Base-by-base conservation (phyloP, 2,329 filamentous ascomycete genomes). In the Zarea fungicola region DNA sequence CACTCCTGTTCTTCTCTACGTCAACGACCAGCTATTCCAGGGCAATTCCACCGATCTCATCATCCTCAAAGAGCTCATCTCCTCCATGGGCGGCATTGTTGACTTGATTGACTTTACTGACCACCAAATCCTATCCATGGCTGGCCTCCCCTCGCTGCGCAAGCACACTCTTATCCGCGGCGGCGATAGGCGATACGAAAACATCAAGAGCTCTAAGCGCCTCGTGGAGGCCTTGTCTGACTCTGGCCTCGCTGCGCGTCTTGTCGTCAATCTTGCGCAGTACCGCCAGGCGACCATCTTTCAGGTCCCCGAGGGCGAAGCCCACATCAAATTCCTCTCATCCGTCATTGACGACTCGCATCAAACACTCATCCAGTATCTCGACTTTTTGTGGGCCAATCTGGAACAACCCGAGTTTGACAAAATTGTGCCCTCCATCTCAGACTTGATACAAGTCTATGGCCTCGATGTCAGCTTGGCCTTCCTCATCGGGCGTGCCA, bases 301-400 rank as follows among this genome's bases (percentile, higher is more conserved):
- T 67, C 83, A 83, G 34, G 71, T 85, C 1, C 78, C 85, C 6
- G 82, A 89, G 29, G 74, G 77, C 21, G 81, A 86, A 50, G 84
- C 87, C 0, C 90, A 95, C 53, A 83, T 96, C 63, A 99, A 99
- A 65, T 84, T 91, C 36, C 71, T 97, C 11, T 87, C 89, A 3
- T 89, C 89, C 44, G 84, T 96, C 55, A 80, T 95, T 45, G 93
- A 99, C 62, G 91, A 96, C 63, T 85, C 95, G 18, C 89, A 96
- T 56, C 81, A 87, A 52, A 85, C 91, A 8, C 76, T 97, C 21
- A 79, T 83, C 21, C 91, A 96, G 60, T 99, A 95, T 61, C 76
- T 97, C 16, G 93, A 97, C 59, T 78, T 96, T 6, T 76, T 99
- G 26, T 86, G 87, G 62, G 87, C 81, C 62, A 95, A 90, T 60